Evolutionary conservation across 495 filamentous ascomycete species (phyloP).

Genomic region (Margaritispora aquatica): DNA sequence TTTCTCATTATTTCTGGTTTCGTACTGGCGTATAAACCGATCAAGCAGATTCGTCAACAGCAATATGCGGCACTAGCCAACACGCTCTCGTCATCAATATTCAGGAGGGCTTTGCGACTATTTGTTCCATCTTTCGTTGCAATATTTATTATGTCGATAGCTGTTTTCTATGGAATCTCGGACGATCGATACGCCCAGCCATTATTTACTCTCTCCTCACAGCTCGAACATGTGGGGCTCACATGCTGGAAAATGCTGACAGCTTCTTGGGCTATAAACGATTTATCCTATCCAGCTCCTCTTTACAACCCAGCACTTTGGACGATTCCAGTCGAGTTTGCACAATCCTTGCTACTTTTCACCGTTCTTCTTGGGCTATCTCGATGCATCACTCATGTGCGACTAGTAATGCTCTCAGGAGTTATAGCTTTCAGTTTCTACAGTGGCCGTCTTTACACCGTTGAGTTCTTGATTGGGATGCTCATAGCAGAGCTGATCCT

Average conservation of each 20-base stretch:
- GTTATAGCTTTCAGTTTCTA: conserved; percentile 51
- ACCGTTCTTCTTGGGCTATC: conserved; percentile 50
- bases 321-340: conserved; percentile 70
- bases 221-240: conserved; percentile 27
- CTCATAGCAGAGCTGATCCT: conserved; percentile 54
- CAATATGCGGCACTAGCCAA: conserved; percentile 30
- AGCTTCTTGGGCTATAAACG: conserved; percentile 40
- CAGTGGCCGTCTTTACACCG: conserved; percentile 52
- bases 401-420: conserved; percentile 37
- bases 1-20: conserved; percentile 73
- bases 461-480: conserved; percentile 54
- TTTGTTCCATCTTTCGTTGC: conserved; percentile 55
- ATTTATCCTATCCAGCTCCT: conserved; percentile 41
- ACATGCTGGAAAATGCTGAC: conserved; percentile 42
- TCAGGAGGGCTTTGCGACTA: conserved; percentile 56
- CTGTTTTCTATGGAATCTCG: conserved; percentile 46
- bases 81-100: conserved; percentile 51
- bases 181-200: conserved; percentile 30
- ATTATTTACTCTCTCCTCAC: conserved; percentile 6
- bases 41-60: conserved; percentile 50
- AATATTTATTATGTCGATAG: conserved; percentile 47
- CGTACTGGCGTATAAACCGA: conserved; percentile 58
- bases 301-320: conserved; percentile 60
- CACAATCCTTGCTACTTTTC: conserved; percentile 60
- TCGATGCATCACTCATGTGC: conserved; percentile 38